phyloP scores from a whole-genome alignment of 768 basidiomycete genomes.

The Phlegmacium glaucopus region DNA sequence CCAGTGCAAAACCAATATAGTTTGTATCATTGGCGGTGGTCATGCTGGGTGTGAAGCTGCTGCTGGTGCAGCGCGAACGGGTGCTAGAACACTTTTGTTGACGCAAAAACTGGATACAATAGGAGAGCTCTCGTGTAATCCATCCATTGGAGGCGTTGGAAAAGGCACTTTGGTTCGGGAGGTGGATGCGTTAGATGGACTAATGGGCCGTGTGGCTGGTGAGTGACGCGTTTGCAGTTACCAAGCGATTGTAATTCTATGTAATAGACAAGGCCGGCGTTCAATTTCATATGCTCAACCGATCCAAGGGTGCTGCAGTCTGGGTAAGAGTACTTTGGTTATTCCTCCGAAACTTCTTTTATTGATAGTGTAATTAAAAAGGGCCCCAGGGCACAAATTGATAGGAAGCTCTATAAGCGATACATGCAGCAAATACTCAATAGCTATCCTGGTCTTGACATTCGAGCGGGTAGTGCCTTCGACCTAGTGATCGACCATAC shows the following conservation, averaged over 20 bases:
- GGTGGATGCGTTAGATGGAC: constrained; percentile 85
- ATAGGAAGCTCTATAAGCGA: constrained; percentile 77
- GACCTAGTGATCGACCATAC: constrained; percentile 67
- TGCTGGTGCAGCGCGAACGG: constrained; percentile 77
- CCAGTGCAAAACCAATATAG: constrained; percentile 25
- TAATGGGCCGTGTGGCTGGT: constrained; percentile 85
- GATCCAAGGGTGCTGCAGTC: constrained; percentile 84
- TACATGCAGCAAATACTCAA: constrained; percentile 73
- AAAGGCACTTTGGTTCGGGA: constrained; percentile 92
- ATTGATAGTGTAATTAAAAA: constrained; percentile 21
- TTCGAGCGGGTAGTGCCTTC: constrained; percentile 73
- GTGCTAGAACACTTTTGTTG: constrained; percentile 75
- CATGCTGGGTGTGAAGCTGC: constrained; percentile 95
- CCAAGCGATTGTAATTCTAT: neutral
- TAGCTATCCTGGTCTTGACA: constrained; percentile 64
- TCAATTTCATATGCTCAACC: constrained; percentile 84
- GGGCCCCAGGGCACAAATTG: constrained; percentile 90
- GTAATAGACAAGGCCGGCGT: constrained; percentile 78
- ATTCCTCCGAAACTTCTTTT: neutral
- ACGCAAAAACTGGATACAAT: constrained; percentile 82
- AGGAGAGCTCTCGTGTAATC: constrained; percentile 86
- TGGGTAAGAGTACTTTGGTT: constrained; percentile 51
- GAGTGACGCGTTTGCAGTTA: constrained; percentile 15
- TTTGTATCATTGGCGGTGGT: constrained; percentile 88
- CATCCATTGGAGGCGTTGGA: constrained; percentile 88